Evolutionary conservation across 2,329 filamentous ascomycete species (phyloP), one percentile per base, ranked within the genome.

Genomic region (Fusarium sp.): DNA sequence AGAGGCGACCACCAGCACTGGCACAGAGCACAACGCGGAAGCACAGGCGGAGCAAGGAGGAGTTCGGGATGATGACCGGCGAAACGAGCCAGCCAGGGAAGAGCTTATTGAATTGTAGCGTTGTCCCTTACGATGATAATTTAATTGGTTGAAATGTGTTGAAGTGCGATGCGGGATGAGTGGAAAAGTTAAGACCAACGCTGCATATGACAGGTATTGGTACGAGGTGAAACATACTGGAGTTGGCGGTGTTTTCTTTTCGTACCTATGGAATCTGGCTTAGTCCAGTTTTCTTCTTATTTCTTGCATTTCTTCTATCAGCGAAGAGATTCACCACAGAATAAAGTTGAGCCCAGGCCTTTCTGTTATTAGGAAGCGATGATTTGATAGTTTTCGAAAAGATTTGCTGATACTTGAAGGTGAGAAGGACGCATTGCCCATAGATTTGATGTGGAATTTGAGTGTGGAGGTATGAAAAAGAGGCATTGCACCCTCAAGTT

Each of bases 231-330:
- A 66, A 45, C 62, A 55, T 62, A 45, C 41, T 59, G 76, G 76
- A 78, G 76, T 78, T 78, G 57, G 39, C 24, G 75, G 70, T 64
- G 70, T 74, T 74, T 74, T 70, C 67, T 26, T 59, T 68, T 62
- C 50, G 52, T 58, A 17, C 32, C 32, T 34, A 54, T 22, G 50
- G n/a, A 52, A 34, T 24, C 58, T 61, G 58, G 47, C 39, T 52
- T 17, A 57, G 69, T 67, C 47, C 24, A 30, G 20, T 30, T 61
- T 64, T 38, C 32, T 42, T 38, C 12, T 28, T 22, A 36, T 48
- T 50, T 52, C 73, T 76, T 66, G 70, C 59, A 51, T 28, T 20
- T 51, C 41, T 38, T 52, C 71, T 76, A 62, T 67, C 50, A 50
- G 55, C 47, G 66, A 77, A 65, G 75, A 61, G 45, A 56, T 68